A percentile compares a stretch with the other conserved stretches of the same genome.
Evolutionary conservation across 805 yeast species (phyloP).

Genomic region (Teunomyces stri): DNA sequence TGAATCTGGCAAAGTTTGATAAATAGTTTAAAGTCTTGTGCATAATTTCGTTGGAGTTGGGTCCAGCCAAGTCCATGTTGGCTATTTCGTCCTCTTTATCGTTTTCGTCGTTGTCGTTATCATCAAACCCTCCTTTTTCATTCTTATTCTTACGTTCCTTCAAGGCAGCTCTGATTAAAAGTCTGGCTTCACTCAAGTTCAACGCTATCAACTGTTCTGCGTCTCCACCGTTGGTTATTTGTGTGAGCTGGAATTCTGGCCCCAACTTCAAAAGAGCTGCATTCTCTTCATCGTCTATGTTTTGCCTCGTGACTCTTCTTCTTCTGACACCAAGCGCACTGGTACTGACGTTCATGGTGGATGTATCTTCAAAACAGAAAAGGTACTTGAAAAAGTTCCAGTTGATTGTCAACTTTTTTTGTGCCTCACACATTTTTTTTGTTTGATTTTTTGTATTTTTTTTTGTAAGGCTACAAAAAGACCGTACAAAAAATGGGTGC

Average conservation of each 20-base stretch:
- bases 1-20: slow-evolving; percentile 82
- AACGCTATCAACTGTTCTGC: slow-evolving; percentile 76
- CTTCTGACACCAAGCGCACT: slow-evolving; percentile 84
- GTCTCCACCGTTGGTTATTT: slow-evolving; percentile 77
- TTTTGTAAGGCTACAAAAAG: too few relatives aligned
- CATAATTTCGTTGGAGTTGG: slow-evolving; percentile 81
- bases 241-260: slow-evolving; percentile 84
- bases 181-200: slow-evolving; percentile 85
- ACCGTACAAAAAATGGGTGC: background rate
- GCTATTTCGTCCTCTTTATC: slow-evolving; percentile 46
- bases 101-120: slow-evolving; percentile 32
- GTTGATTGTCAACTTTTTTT: background rate
- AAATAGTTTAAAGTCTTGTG: slow-evolving; percentile 89
- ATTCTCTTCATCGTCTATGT: slow-evolving; percentile 85
- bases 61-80: slow-evolving; percentile 53
- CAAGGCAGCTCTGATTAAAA: slow-evolving; percentile 85
- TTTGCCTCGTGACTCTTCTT: slow-evolving; percentile 56
- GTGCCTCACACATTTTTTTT: background rate
- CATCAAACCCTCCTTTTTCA: slow-evolving; percentile 28
- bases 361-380: background rate
- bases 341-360: slow-evolving; percentile 77
- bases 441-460: too few relatives aligned
- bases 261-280: slow-evolving; percentile 86
- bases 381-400: background rate
- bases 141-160: slow-evolving; percentile 53